These are phyloP conservation scores for Quillaja saponaria DNA, from an alignment of 306 rosid species.

Conservation along the genomic window DNA sequence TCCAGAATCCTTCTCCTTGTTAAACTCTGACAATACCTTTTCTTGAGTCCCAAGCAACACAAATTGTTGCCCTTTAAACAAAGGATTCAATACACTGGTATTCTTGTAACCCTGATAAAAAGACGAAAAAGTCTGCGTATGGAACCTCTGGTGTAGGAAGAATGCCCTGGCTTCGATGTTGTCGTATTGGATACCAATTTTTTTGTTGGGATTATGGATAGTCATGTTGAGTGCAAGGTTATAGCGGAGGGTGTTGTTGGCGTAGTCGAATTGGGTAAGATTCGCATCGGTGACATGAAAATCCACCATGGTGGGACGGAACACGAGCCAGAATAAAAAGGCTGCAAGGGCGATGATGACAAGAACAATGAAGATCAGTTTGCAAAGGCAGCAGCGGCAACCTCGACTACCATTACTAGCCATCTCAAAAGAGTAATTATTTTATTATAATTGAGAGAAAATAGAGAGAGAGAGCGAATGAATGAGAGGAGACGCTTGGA, in stretches of 20 bases:
- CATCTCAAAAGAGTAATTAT: too few relatives aligned
- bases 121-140: not conserved
- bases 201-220: conserved; percentile 67
- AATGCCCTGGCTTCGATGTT: conserved; percentile 50
- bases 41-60: conserved; percentile 24
- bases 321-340: conserved; percentile 46
- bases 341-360: conserved; percentile 31
- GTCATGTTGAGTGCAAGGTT: conserved; percentile 44
- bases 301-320: conserved; percentile 42
- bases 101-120: conserved; percentile 77
- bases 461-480: too few relatives aligned
- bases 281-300: conserved; percentile 45
- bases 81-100: conserved; percentile 36
- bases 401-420: too few relatives aligned
- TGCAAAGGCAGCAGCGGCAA: conserved; percentile 39
- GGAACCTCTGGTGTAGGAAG: conserved; percentile 47
- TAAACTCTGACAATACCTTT: conserved; percentile 23
- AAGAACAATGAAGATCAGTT: conserved; percentile 32
- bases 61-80: conserved; percentile 45
- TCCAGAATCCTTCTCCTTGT: conserved; percentile 40
- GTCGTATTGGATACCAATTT: conserved; percentile 68
- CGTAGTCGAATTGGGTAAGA: conserved; percentile 40
- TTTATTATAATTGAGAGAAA: too few relatives aligned
- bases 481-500: too few relatives aligned
- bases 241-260: conserved; percentile 30